These are phyloP conservation scores for Parascedosporium putredinis DNA, from an alignment of 2,329 filamentous ascomycete genomes.

Conservation along the genomic window DNA sequence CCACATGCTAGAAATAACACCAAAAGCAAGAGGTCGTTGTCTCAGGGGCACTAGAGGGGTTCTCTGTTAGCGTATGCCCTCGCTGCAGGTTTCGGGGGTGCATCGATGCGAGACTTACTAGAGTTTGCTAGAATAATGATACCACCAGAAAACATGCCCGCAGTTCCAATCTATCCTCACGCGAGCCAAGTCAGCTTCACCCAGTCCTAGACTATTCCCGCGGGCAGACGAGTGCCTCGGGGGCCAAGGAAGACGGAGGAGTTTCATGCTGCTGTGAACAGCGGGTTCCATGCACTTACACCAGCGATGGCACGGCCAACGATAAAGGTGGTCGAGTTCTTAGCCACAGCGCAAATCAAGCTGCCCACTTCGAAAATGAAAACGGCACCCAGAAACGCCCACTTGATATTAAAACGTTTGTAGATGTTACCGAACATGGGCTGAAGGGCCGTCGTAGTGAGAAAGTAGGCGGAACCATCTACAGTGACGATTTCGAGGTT, in stretches of 20 bases:
- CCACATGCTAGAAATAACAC: conserved; percentile 44
- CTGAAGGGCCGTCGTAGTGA: conserved; percentile 38
- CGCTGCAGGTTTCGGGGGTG: too few relatives aligned
- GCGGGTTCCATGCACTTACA: too few relatives aligned
- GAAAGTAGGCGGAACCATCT: conserved; percentile 38
- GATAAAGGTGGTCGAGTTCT: conserved; percentile 37
- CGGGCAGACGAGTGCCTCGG: too few relatives aligned
- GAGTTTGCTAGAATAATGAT: conserved; percentile 36
- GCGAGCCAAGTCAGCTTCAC: too few relatives aligned
- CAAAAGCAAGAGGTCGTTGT: conserved; percentile 43
- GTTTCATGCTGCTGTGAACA: too few relatives aligned
- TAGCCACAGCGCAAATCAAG: conserved; percentile 32
- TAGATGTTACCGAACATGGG: conserved; percentile 40
- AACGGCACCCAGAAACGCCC: conserved; percentile 30
- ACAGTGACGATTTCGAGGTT: too few relatives aligned
- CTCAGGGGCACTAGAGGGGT: conserved; percentile 34
- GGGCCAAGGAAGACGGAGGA: too few relatives aligned
- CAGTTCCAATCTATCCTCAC: conserved; percentile 30
- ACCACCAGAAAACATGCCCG: conserved; percentile 39
- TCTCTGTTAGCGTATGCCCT: background rate
- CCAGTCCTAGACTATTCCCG: too few relatives aligned
- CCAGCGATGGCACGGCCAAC: conserved; percentile 41
- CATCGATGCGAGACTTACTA: conserved; percentile 17
- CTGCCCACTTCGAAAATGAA: conserved; percentile 35
- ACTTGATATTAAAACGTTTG: conserved; percentile 39